Conservation (phyloP, 345 rosid genomes). For the Eucalyptus grandis region DNA sequence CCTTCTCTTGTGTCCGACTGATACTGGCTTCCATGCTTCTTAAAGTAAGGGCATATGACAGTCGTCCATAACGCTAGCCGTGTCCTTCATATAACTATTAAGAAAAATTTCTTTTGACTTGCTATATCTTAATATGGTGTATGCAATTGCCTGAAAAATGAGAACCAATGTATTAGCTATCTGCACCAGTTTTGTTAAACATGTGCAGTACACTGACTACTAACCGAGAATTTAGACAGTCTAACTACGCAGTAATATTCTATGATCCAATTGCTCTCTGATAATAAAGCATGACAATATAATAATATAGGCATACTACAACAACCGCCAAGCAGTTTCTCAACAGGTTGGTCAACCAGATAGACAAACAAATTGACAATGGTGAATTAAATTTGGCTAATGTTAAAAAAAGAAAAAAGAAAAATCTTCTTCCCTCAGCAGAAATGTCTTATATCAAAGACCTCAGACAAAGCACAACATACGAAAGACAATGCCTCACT, state of each 20-base stretch:
- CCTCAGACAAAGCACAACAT: background rate
- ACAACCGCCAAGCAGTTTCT: background rate
- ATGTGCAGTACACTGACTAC: background rate
- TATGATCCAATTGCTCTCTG: background rate
- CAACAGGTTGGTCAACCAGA: background rate
- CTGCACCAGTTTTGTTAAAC: background rate
- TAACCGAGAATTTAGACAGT: background rate
- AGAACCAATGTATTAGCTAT: background rate
- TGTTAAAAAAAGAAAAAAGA: too few relatives aligned
- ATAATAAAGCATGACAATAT: background rate
- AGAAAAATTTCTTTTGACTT: conserved; percentile 32
- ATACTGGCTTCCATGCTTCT: conserved; percentile 93
- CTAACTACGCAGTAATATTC: background rate
- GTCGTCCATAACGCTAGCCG: background rate
- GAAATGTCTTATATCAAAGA: background rate
- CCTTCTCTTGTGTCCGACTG: conserved; percentile 62
- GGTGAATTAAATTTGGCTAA: background rate
- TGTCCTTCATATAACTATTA: conserved; percentile 6
- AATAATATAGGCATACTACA: background rate
- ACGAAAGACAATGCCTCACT: background rate
- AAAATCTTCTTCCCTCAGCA: background rate
- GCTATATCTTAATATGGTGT: conserved; percentile 56
- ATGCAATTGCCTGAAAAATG: conserved; percentile 56
- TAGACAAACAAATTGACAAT: background rate
- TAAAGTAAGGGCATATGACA: conserved; percentile 35